A percentile compares a stretch with the other conserved stretches of the same genome.
Evolutionary conservation across 2,329 filamentous ascomycete species (phyloP).

Genomic region (Sordariomycetes sp.): DNA sequence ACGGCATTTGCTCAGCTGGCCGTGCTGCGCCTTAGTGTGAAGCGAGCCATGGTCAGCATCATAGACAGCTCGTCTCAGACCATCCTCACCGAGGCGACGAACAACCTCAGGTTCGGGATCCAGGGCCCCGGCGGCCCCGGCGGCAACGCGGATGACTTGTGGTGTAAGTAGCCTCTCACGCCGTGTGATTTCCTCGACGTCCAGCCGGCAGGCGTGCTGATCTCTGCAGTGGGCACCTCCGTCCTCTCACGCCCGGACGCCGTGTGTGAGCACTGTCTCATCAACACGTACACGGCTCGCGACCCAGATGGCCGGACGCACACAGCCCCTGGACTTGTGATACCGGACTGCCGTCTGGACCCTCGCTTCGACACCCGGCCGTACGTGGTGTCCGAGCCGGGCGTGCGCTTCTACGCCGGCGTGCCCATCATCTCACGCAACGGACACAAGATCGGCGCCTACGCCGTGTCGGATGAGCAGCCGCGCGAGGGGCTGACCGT

Average conservation of each 20-base stretch:
- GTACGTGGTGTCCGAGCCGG: slow-evolving; percentile 20
- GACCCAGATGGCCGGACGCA: slow-evolving; percentile 15
- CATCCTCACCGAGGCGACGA: slow-evolving; percentile 42
- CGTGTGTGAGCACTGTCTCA: slow-evolving; percentile 19
- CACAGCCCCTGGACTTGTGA: slow-evolving; percentile 16
- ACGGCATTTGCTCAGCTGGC: slow-evolving; percentile 41
- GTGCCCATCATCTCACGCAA: slow-evolving; percentile 50
- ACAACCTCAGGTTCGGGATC: slow-evolving; percentile 28
- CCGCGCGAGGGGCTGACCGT: slow-evolving; percentile 39
- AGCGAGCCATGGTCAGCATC: slow-evolving; percentile 39
- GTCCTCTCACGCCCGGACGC: slow-evolving; percentile 20
- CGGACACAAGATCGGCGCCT: slow-evolving; percentile 49
- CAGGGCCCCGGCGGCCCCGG: neutral
- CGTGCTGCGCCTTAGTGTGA: slow-evolving; percentile 34
- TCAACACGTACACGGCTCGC: slow-evolving; percentile 13
- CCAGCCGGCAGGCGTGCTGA: neutral
- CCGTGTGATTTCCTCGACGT: neutral
- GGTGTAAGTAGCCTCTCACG: slow-evolving; percentile 18
- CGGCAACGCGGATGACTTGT: slow-evolving; percentile 16
- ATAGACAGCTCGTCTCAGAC: slow-evolving; percentile 36
- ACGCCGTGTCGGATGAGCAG: slow-evolving; percentile 49
- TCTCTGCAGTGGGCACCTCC: slow-evolving; percentile 12
- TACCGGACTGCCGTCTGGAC: slow-evolving; percentile 19
- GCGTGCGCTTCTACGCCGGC: slow-evolving; percentile 26
- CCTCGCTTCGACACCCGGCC: slow-evolving; percentile 19